Conservation (phyloP, 352 stramenopile genomes). For the Pythium aphanidermatum region DNA sequence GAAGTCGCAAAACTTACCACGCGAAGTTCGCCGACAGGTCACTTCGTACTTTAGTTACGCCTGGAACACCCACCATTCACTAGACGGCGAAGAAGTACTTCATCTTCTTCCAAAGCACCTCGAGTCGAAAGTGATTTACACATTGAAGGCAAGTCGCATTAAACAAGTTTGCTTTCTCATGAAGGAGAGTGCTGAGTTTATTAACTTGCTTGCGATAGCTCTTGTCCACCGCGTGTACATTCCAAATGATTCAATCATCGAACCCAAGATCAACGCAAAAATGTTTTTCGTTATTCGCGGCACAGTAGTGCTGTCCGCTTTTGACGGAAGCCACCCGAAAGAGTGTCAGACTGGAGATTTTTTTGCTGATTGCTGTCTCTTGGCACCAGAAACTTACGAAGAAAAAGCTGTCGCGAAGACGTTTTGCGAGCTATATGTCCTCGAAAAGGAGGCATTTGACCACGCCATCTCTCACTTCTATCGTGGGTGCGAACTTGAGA, state of each 20-base stretch:
- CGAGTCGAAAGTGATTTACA: slow-evolving; percentile 54
- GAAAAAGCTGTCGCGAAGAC: slow-evolving; percentile 70
- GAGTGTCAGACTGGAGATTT: slow-evolving; percentile 62
- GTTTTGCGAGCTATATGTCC: slow-evolving; percentile 77
- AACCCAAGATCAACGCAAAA: slow-evolving; percentile 62
- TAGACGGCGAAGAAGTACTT: slow-evolving; percentile 55
- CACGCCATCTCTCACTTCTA: slow-evolving; percentile 49
- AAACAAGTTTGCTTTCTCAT: slow-evolving; percentile 66
- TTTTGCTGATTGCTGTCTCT: slow-evolving; percentile 57
- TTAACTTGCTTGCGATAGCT: slow-evolving; percentile 47
- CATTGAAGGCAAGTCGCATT: slow-evolving; percentile 51
- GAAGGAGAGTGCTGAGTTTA: slow-evolving; percentile 66
- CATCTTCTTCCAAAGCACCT: slow-evolving; percentile 58
- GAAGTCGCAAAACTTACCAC: slow-evolving; percentile 58
- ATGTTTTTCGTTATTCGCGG: slow-evolving; percentile 76
- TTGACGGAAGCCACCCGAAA: slow-evolving; percentile 39
- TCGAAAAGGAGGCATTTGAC: slow-evolving; percentile 62
- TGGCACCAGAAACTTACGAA: slow-evolving; percentile 50
- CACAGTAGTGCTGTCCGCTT: slow-evolving; percentile 38
- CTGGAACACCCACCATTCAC: slow-evolving; percentile 52
- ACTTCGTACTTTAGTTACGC: slow-evolving; percentile 61
- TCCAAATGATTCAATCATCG: slow-evolving; percentile 53
- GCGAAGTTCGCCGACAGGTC: slow-evolving; percentile 38
- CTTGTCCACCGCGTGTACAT: slow-evolving; percentile 51
- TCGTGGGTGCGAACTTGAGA: slow-evolving; percentile 22